phyloP scores from a whole-genome alignment of 2,329 filamentous ascomycete species.

The Beauveria sp. region DNA sequence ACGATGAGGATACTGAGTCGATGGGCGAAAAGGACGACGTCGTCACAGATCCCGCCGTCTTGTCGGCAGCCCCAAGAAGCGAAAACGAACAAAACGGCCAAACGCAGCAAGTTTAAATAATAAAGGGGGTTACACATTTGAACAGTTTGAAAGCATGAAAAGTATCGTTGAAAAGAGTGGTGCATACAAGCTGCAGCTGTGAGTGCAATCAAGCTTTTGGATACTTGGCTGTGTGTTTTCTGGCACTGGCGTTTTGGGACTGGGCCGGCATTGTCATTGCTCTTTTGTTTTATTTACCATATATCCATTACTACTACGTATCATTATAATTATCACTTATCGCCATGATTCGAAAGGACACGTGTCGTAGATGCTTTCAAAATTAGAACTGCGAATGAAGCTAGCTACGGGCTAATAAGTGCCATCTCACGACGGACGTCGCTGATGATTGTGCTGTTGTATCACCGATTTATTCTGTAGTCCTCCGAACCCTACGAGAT shows the following conservation, averaged over 20 bases:
- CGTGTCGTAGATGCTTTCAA: too few relatives aligned
- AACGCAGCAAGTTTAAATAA: slow-evolving; percentile 4
- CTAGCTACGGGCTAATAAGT: too few relatives aligned
- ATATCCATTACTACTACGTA: neutral
- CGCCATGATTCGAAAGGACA: slow-evolving; percentile 16
- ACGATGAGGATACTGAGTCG: slow-evolving; percentile 19
- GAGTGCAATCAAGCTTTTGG: neutral
- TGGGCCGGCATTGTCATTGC: neutral
- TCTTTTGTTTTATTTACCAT: neutral
- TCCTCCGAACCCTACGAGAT: too few relatives aligned
- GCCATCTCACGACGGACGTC: too few relatives aligned
- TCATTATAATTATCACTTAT: neutral
- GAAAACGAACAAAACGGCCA: slow-evolving; percentile 2
- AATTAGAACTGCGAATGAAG: too few relatives aligned
- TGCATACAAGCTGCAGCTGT: neutral
- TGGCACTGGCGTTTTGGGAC: slow-evolving; percentile 1
- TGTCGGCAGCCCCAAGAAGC: slow-evolving; percentile 2
- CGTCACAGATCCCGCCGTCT: neutral
- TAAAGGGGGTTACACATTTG: neutral
- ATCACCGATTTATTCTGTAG: too few relatives aligned
- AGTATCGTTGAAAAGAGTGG: neutral
- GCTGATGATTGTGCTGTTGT: too few relatives aligned
- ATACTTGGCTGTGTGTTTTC: neutral
- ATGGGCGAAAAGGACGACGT: slow-evolving; percentile 23
- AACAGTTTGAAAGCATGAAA: neutral